Percentiles rank a stretch among this genome's conserved stretches.
Conservation (phyloP, 768 basidiomycete species). For the Pisolithus sp. region DNA sequence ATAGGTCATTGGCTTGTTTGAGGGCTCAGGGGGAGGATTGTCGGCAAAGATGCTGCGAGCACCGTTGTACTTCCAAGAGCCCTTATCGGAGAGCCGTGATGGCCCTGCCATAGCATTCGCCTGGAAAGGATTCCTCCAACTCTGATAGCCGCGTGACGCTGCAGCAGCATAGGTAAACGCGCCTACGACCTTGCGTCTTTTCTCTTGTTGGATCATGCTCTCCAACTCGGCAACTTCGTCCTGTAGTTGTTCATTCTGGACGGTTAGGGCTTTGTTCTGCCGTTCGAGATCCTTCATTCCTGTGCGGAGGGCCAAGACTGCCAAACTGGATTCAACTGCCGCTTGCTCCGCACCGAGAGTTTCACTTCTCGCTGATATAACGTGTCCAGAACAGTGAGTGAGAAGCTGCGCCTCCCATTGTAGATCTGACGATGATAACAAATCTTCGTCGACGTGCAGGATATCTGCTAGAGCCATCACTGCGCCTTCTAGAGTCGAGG, state of each 20-base stretch:
- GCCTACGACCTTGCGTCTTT: background rate
- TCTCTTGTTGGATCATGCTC: conserved; percentile 10
- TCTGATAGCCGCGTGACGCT: background rate
- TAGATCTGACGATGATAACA: conserved; percentile 37
- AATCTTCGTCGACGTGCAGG: conserved; percentile 41
- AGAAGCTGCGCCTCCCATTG: conserved; percentile 66
- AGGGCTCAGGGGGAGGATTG: conserved; percentile 21
- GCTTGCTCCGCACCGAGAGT: conserved; percentile 23
- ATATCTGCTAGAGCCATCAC: conserved; percentile 41
- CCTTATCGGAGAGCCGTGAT: conserved; percentile 4
- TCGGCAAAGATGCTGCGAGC: conserved; percentile 19
- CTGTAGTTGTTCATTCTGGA: conserved; percentile 24
- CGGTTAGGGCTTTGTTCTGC: conserved; percentile 20
- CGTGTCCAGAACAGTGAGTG: conserved; percentile 52
- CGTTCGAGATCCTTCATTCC: conserved; percentile 33
- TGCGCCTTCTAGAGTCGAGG: conserved; percentile 37
- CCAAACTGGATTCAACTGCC: conserved; percentile 45
- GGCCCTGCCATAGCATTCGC: conserved; percentile 20
- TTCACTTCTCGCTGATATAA: conserved; percentile 35
- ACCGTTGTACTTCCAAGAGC: background rate
- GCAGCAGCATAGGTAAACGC: background rate
- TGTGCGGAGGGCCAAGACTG: conserved; percentile 37
- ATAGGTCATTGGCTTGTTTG: conserved; percentile 2
- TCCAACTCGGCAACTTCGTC: conserved; percentile 17
- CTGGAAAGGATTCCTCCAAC: background rate